These are phyloP conservation scores for Mimosa bimucronata DNA, from an alignment of 306 rosid species.

Conservation along the genomic window DNA sequence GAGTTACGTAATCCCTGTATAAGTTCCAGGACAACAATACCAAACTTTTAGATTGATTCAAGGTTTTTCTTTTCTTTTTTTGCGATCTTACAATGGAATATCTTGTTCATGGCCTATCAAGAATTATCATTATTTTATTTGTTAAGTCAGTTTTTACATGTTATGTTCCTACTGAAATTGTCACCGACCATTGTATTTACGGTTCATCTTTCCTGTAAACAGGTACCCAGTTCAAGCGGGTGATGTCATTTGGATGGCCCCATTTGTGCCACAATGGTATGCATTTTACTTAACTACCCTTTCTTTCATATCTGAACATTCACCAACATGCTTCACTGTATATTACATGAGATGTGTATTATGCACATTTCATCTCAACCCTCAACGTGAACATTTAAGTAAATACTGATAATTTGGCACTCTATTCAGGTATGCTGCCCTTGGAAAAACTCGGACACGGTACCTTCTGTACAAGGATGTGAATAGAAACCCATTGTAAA, in stretches of 20 bases:
- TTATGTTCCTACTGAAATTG: slow-evolving; percentile 1
- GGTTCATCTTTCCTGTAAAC: slow-evolving; percentile 22
- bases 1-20: slow-evolving; percentile 12
- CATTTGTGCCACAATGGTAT: slow-evolving; percentile 95
- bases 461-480: slow-evolving; percentile 91
- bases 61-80: slow-evolving; percentile 1
- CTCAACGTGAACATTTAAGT: slow-evolving; percentile 11
- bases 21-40: slow-evolving; percentile 2
- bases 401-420: slow-evolving; percentile 3
- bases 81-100: slow-evolving; percentile 16
- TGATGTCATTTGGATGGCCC: slow-evolving; percentile 99
- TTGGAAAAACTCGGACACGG: slow-evolving; percentile 81
- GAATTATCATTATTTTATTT: slow-evolving; percentile 15
- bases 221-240: slow-evolving; percentile 98
- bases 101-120: background rate
- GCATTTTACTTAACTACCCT: slow-evolving; percentile 36
- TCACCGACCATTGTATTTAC: background rate
- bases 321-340: slow-evolving; percentile 2
- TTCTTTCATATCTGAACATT: background rate
- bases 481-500: slow-evolving; percentile 71
- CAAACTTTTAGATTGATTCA: background rate
- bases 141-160: slow-evolving; percentile 15
- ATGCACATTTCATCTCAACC: slow-evolving; percentile 24
- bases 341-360: slow-evolving; percentile 16
- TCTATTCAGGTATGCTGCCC: slow-evolving; percentile 86